phyloP scores from a whole-genome alignment of 768 basidiomycete genomes.

The Steccherinum ochraceum region DNA sequence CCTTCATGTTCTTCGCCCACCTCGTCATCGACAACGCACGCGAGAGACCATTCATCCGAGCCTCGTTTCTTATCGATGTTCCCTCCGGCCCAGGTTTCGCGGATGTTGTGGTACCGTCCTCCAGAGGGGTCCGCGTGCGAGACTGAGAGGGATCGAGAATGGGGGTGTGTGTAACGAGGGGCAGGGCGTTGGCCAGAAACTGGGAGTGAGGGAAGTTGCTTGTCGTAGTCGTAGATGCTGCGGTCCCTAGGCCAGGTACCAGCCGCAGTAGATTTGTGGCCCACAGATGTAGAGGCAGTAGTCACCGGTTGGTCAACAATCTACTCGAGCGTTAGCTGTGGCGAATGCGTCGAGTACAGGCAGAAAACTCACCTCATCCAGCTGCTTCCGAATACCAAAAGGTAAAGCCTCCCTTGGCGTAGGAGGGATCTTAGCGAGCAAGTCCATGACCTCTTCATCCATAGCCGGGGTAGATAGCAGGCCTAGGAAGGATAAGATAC shows the following conservation, averaged over 20 bases:
- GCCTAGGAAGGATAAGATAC: background rate
- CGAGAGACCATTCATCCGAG: too few species aligned
- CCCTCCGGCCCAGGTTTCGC: too few species aligned
- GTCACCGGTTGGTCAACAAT: background rate
- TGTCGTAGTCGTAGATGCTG: background rate
- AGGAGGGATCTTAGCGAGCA: too few species aligned
- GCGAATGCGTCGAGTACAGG: background rate
- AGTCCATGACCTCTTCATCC: too few species aligned
- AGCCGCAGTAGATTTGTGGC: background rate
- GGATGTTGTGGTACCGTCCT: too few species aligned
- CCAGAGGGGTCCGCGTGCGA: background rate
- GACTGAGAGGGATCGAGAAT: background rate
- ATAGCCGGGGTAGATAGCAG: background rate
- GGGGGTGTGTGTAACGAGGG: background rate
- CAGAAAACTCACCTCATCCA: background rate
- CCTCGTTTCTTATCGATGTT: too few species aligned
- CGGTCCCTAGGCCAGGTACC: background rate
- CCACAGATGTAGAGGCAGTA: too few species aligned
- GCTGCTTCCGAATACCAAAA: background rate
- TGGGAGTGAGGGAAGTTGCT: background rate
- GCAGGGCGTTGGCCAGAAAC: background rate
- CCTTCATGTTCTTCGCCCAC: background rate
- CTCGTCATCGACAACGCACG: background rate
- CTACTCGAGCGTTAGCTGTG: background rate
- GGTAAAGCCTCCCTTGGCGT: background rate